A percentile compares a stretch with the other conserved stretches of the same genome.
Conservation (phyloP, 139 green algal genomes). For the Coelastrella sp. region DNA sequence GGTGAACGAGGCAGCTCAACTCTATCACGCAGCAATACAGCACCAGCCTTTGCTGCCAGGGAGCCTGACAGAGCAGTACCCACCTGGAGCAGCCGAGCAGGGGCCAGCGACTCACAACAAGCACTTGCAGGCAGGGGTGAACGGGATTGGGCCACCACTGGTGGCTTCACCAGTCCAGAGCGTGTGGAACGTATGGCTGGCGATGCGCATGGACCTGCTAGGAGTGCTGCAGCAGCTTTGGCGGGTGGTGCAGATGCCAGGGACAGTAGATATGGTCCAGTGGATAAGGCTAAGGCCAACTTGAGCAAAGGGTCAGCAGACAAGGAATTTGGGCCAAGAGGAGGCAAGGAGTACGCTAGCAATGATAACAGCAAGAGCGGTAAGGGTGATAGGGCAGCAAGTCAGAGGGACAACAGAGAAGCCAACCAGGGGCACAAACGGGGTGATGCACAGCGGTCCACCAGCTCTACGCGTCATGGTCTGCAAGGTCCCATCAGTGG, state of each 20-base stretch:
- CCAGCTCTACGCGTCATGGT: background rate
- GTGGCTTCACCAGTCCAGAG: conserved; percentile 22
- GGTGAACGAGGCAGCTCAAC: background rate
- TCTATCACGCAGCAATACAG: background rate
- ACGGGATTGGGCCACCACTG: conserved; percentile 18
- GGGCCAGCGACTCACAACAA: background rate
- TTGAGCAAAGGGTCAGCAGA: too few relatives aligned
- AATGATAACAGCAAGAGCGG: background rate
- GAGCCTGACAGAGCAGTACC: too few relatives aligned
- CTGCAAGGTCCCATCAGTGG: background rate
- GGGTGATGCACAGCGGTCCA: too few relatives aligned
- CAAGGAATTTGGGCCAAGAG: background rate
- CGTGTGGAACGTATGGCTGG: background rate
- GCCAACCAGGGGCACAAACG: background rate
- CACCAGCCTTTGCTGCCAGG: background rate
- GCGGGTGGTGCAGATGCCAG: background rate
- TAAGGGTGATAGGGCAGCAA: background rate
- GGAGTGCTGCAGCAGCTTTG: background rate
- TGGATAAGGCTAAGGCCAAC: background rate
- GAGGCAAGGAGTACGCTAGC: background rate
- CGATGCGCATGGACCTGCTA: background rate
- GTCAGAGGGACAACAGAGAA: background rate
- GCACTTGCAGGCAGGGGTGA: background rate
- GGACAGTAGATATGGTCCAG: background rate
- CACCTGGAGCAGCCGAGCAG: too few relatives aligned